A percentile compares a stretch with the other conserved stretches of the same genome.
These are phyloP conservation scores for Colletotrichum tropicale DNA, from an alignment of 2,329 filamentous ascomycete genomes.

Conservation along the genomic window DNA sequence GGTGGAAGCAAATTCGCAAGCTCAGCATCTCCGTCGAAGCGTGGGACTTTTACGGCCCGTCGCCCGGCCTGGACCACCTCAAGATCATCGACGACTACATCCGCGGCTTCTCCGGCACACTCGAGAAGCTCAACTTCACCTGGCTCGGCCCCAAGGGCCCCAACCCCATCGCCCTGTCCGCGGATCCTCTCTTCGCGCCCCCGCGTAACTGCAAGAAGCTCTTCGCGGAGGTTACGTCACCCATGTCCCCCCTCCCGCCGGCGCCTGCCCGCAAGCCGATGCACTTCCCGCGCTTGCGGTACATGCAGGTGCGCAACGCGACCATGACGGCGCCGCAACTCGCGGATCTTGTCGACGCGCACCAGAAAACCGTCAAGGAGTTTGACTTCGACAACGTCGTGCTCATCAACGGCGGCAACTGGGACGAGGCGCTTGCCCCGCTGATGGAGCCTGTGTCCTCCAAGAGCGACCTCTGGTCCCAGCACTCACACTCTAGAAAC, in stretches of 20 bases:
- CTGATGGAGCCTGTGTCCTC: constrained; percentile 52
- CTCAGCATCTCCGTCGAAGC: constrained; percentile 75
- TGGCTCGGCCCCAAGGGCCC: constrained; percentile 79
- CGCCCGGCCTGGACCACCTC: constrained; percentile 70
- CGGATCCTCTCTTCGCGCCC: constrained; percentile 72
- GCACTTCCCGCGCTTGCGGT: constrained; percentile 69
- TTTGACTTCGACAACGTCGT: constrained; percentile 82
- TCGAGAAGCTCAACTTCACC: constrained; percentile 76
- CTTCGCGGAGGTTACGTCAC: constrained; percentile 67
- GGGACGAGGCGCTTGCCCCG: constrained; percentile 83
- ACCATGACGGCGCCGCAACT: constrained; percentile 75
- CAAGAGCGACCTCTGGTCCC: constrained; percentile 45
- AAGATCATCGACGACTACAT: constrained; percentile 86
- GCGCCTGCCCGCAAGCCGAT: constrained; percentile 59
- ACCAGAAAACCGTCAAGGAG: constrained; percentile 72
- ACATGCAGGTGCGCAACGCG: constrained; percentile 75
- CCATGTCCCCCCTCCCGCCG: constrained; percentile 66
- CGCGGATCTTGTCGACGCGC: constrained; percentile 68
- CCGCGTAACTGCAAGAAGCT: constrained; percentile 59
- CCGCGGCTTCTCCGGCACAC: constrained; percentile 66
- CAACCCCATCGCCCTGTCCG: constrained; percentile 72
- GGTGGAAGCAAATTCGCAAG: constrained; percentile 80
- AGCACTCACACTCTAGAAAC: constrained; percentile 39
- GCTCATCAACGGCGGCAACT: constrained; percentile 71
- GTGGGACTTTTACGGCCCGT: constrained; percentile 66